Evolutionary conservation across 2,329 filamentous ascomycete genomes (phyloP).

Genomic region (Teratosphaeria gauchensis): DNA sequence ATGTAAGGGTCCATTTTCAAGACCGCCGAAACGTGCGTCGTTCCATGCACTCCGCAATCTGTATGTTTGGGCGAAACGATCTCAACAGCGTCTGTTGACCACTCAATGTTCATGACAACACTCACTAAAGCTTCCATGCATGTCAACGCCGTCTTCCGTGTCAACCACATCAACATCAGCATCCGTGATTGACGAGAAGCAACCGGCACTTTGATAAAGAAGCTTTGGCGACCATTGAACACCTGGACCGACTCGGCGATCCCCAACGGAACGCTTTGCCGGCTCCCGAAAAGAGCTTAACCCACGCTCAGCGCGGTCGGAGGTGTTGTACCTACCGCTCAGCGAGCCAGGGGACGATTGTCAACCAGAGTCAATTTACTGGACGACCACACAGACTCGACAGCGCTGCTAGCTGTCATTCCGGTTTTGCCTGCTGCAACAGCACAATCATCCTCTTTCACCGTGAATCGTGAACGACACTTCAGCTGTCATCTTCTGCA

Average conservation of each 20-base stretch:
- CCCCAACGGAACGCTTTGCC: background rate
- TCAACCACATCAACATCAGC: background rate
- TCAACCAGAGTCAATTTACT: constrained; percentile 2
- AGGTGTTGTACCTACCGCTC: no score
- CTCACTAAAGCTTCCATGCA: background rate
- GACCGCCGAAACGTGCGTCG: background rate
- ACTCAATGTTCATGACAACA: background rate
- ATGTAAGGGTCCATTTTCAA: background rate
- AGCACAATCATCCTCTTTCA: background rate
- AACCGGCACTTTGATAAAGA: background rate
- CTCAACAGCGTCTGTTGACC: background rate
- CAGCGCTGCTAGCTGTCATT: background rate
- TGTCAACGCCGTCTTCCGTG: background rate
- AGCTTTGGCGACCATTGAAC: background rate
- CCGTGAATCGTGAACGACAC: background rate
- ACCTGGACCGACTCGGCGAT: background rate
- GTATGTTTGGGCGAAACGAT: background rate
- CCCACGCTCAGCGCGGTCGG: background rate
- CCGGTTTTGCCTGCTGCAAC: background rate
- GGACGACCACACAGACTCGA: background rate
- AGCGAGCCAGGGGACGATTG: background rate
- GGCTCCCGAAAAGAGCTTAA: background rate
- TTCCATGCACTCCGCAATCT: background rate
- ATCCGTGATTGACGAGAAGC: background rate
- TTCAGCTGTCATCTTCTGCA: constrained; percentile 1